These are phyloP conservation scores for Auxenochlorella pyrenoidosa DNA, from an alignment of 139 green algal genomes.

Conservation along the genomic window DNA sequence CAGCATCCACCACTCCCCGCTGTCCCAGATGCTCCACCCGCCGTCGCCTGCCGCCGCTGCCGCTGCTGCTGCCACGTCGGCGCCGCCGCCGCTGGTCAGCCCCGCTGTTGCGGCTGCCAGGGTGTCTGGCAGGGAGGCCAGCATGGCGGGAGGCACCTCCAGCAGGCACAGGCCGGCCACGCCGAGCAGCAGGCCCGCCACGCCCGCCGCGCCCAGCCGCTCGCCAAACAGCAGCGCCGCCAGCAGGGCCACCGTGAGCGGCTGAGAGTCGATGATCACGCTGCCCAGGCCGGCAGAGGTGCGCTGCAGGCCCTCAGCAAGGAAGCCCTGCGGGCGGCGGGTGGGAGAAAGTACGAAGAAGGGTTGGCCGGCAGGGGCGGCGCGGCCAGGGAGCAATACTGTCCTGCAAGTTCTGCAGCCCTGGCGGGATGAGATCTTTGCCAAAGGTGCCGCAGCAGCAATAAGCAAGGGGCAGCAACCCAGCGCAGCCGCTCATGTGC, in stretches of 20 bases:
- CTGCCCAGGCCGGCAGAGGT: constrained; percentile 86
- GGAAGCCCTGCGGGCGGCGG: constrained; percentile 76
- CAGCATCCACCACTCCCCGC: constrained; percentile 97
- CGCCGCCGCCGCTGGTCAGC: background rate
- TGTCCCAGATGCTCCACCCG: constrained; percentile 64
- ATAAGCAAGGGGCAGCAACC: no score
- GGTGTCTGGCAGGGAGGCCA: constrained; percentile 23
- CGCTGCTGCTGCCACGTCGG: background rate
- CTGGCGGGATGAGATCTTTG: no score
- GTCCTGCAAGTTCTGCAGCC: no score
- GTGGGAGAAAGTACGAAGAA: constrained; percentile 57
- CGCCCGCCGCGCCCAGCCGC: constrained; percentile 57
- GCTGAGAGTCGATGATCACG: constrained; percentile 98
- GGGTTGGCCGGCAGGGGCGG: no score
- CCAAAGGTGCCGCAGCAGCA: no score
- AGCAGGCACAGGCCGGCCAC: constrained; percentile 90
- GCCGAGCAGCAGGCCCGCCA: constrained; percentile 79
- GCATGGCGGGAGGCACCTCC: constrained; percentile 75
- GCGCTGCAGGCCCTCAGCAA: constrained; percentile 89
- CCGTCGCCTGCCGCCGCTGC: background rate
- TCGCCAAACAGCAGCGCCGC: constrained; percentile 95
- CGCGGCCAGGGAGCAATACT: no score
- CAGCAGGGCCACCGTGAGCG: constrained; percentile 94
- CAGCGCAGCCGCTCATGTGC: no score
- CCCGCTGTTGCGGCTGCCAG: background rate